Conservation (phyloP, 1,284 basidiomycete genomes). For the Fomitopsis betulina region DNA sequence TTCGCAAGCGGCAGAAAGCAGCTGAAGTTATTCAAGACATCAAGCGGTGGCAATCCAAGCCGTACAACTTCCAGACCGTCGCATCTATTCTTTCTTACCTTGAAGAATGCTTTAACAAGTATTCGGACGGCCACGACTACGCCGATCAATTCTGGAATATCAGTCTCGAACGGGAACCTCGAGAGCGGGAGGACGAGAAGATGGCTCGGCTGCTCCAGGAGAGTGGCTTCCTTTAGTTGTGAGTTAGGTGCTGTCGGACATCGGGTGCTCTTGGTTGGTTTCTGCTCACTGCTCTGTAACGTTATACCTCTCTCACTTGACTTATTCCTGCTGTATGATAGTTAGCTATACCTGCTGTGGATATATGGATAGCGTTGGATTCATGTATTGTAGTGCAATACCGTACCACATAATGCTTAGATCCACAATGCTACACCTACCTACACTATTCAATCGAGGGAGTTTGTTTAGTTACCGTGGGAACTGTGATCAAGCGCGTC, state of each 20-base stretch:
- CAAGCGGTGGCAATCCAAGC: slow-evolving; percentile 89
- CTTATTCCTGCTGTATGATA: slow-evolving; percentile 21
- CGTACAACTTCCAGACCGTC: slow-evolving; percentile 82
- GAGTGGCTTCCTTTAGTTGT: slow-evolving; percentile 72
- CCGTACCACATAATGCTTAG: background rate
- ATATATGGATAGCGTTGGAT: slow-evolving; percentile 18
- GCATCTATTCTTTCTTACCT: slow-evolving; percentile 72
- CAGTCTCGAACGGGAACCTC: slow-evolving; percentile 84
- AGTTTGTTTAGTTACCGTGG: background rate
- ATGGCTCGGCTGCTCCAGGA: slow-evolving; percentile 87
- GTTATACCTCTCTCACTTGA: slow-evolving; percentile 17
- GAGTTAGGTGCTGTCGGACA: background rate
- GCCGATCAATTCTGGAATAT: slow-evolving; percentile 76
- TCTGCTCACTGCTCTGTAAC: slow-evolving; percentile 6
- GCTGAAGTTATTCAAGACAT: slow-evolving; percentile 97
- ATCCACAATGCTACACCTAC: background rate
- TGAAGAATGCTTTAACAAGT: slow-evolving; percentile 70
- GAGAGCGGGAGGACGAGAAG: slow-evolving; percentile 91
- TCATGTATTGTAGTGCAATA: background rate
- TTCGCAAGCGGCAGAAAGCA: slow-evolving; percentile 90
- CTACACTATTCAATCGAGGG: background rate
- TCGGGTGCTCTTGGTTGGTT: slow-evolving; percentile 2
- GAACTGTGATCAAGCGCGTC: background rate
- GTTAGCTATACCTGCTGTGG: slow-evolving; percentile 19
- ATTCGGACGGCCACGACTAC: slow-evolving; percentile 44